phyloP scores from a whole-genome alignment of 129 eudicot genomes.

The Rutidosis leptorrhynchoides region DNA sequence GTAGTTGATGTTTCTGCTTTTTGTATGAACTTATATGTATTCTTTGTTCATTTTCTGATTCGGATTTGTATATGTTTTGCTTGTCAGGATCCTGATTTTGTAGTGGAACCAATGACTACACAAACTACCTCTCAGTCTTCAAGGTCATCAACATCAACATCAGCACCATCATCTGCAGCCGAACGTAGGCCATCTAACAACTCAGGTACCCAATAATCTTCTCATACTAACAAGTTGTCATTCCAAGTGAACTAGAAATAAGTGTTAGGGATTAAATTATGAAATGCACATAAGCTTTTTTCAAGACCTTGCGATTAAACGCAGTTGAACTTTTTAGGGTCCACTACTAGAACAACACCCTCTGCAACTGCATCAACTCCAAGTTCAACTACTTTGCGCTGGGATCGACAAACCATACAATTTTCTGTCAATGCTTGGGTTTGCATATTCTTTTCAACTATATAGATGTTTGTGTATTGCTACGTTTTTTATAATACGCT shows the following conservation, averaged over 20 bases:
- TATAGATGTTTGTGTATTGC: neutral
- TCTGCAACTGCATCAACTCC: constrained; percentile 41
- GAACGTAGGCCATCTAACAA: constrained; percentile 48
- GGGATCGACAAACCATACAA: constrained; percentile 82
- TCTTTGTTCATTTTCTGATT: constrained; percentile 6
- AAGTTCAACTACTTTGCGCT: constrained; percentile 61
- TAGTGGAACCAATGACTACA: constrained; percentile 76
- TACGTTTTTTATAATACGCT: neutral
- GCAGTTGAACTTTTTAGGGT: constrained; percentile 38
- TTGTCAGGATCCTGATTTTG: constrained; percentile 74
- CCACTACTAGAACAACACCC: constrained; percentile 65
- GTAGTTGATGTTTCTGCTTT: neutral
- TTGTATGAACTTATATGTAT: neutral
- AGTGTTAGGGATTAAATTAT: neutral
- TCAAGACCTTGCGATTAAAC: neutral
- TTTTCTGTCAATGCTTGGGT: constrained; percentile 99
- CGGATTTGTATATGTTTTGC: constrained; percentile 1
- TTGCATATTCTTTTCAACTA: neutral
- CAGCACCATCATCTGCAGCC: constrained; percentile 53
- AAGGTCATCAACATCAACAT: constrained; percentile 45
- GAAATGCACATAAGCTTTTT: neutral
- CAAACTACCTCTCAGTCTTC: constrained; percentile 63
- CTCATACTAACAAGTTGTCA: neutral
- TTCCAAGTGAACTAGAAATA: neutral
- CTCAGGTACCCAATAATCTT: constrained; percentile 43